These are phyloP conservation scores for Barbatosphaeria neglecta DNA, from an alignment of 495 filamentous ascomycete species.

Conservation along the genomic window DNA sequence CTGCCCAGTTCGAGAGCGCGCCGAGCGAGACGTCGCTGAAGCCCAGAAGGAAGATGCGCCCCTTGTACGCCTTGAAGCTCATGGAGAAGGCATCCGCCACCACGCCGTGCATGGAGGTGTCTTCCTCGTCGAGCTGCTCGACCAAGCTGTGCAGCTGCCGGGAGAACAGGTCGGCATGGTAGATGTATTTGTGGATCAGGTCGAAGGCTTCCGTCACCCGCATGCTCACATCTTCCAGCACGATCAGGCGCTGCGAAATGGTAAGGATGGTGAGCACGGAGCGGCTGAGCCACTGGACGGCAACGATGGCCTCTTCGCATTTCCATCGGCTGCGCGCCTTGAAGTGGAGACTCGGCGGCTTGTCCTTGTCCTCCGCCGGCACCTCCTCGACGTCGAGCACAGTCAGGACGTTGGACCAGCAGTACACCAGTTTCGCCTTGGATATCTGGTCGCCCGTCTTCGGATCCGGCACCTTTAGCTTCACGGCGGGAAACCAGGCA, in stretches of 20 bases:
- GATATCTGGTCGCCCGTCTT: slow-evolving; percentile 44
- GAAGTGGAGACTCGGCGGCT: slow-evolving; percentile 68
- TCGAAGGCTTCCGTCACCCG: slow-evolving; percentile 90
- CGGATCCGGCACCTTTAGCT: slow-evolving; percentile 63
- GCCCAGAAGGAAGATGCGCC: slow-evolving; percentile 80
- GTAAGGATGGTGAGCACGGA: slow-evolving; percentile 87
- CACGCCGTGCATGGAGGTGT: slow-evolving; percentile 83
- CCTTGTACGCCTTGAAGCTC: slow-evolving; percentile 93
- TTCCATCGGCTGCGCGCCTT: slow-evolving; percentile 80
- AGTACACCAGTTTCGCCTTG: slow-evolving; percentile 86
- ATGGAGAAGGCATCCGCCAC: slow-evolving; percentile 96
- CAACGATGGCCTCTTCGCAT: slow-evolving; percentile 89
- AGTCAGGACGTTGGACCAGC: slow-evolving; percentile 93
- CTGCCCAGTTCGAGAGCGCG: slow-evolving; percentile 94
- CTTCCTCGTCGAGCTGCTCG: slow-evolving; percentile 78
- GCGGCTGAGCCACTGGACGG: slow-evolving; percentile 91
- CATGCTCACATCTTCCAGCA: slow-evolving; percentile 81
- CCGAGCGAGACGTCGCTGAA: slow-evolving; percentile 84
- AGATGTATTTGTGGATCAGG: slow-evolving; percentile 81
- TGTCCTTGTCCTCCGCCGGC: slow-evolving; percentile 52
- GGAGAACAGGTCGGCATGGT: slow-evolving; percentile 74
- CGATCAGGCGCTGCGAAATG: slow-evolving; percentile 82
- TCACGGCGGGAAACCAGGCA: slow-evolving; percentile 95
- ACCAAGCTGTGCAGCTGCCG: slow-evolving; percentile 75
- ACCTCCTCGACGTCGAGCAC: slow-evolving; percentile 76